Evolutionary conservation across 208 protist species (phyloP), one percentile per base, ranked within the genome.

Genomic region (Endotrypanum monterogeii): DNA sequence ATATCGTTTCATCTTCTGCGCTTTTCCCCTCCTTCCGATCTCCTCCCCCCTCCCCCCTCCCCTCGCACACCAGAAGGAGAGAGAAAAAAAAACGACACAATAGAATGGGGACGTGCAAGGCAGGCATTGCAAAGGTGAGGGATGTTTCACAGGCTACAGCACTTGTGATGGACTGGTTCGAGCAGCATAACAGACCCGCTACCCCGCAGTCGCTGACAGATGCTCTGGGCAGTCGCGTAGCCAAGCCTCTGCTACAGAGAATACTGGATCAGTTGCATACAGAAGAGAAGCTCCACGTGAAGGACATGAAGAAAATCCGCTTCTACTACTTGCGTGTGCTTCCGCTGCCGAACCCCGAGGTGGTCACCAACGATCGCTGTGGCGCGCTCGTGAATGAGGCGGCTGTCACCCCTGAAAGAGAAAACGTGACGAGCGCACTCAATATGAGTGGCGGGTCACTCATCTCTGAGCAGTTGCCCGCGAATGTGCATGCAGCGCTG

Each of bases 181-280:
- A 94, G 78, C 82, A 76, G n/a, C 80, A 92, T 60, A 92, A 94
- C 67, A 90, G 89, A 65, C 93, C 93, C 0, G 90, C 83, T 28
- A 97, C 93, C 1, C 78, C 86, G 28, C 89, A 94, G 80, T 93
- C 80, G 37, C 76, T 97, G 44, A 93, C 91, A 25, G 90, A 97
- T 69, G 89, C 93, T 6, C 79, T 97, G 35, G 93, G 93, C 32
- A 97, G 93, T 57, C 87, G 87, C 35, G 84, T 94, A 37, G 48
- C 83, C n/a, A 97, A 97, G 66, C 14, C 87, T 35, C 66, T 92
- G 9, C 73, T 95, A 5, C 90, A 94, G 74, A 88, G 83, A 56
- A 89, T 82, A 25, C 74, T 97, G 12, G 90, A 95, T 37, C 82
- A 86, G 52, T 87, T 91, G 16, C 68, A 85, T 23, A 55, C 69